phyloP scores from a whole-genome alignment of 805 yeast genomes.

The Yamadazyma insecticola region DNA sequence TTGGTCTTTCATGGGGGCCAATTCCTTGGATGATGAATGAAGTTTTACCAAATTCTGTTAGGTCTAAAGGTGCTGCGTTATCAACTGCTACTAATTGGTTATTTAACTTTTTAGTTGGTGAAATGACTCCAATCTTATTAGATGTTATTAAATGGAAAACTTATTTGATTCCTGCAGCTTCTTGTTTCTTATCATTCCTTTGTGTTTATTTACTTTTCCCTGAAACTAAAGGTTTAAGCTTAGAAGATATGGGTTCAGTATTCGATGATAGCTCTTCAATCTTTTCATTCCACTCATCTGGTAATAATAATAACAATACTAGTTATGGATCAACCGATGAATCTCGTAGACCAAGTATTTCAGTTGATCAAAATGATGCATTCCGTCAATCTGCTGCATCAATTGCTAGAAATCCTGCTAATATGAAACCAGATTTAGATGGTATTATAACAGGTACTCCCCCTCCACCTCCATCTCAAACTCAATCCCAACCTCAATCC shows the following conservation, averaged over 20 bases:
- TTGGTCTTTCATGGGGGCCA: slow-evolving; percentile 94
- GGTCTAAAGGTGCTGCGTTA: slow-evolving; percentile 87
- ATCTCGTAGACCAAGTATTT: slow-evolving; percentile 15
- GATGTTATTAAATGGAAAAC: slow-evolving; percentile 74
- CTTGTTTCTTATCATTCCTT: slow-evolving; percentile 68
- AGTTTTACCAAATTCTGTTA: slow-evolving; percentile 75
- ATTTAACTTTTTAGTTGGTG: slow-evolving; percentile 88
- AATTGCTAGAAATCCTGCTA: slow-evolving; percentile 36
- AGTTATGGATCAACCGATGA: slow-evolving; percentile 14
- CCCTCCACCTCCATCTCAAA: slow-evolving; percentile 17
- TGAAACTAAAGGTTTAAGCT: slow-evolving; percentile 82
- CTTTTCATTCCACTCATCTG: slow-evolving; percentile 38
- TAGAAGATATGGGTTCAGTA: slow-evolving; percentile 89
- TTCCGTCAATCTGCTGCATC: slow-evolving; percentile 37
- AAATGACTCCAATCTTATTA: slow-evolving; percentile 81
- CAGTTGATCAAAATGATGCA: slow-evolving; percentile 12
- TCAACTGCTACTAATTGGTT: slow-evolving; percentile 94
- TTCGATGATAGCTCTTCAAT: slow-evolving; percentile 60
- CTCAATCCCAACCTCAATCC: too few relatives aligned
- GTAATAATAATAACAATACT: slow-evolving; percentile 4
- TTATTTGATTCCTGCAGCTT: slow-evolving; percentile 75
- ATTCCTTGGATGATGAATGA: slow-evolving; percentile 92
- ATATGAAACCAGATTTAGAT: slow-evolving; percentile 27
- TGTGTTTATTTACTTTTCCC: slow-evolving; percentile 75
- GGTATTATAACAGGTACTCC: slow-evolving; percentile 28